Conservation (phyloP, 129 eudicot species). For the Ambrosia artemisiifolia region DNA sequence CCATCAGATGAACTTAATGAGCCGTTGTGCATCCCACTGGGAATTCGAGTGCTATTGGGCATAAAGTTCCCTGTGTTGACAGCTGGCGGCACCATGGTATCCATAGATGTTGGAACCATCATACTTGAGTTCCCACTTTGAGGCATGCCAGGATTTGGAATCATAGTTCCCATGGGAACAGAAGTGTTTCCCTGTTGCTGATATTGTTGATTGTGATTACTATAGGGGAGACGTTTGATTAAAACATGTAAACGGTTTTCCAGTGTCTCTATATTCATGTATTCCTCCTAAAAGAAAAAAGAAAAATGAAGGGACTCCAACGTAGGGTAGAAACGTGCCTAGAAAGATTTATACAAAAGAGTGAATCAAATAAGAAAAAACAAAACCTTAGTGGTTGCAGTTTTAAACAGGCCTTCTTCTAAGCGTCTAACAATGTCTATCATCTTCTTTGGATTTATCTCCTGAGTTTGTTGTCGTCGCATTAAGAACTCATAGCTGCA, state of each 20-base stretch:
- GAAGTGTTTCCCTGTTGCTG: conserved; percentile 58
- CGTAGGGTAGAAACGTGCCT: neutral
- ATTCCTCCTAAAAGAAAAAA: conserved; percentile 59
- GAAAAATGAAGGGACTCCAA: neutral
- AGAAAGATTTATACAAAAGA: neutral
- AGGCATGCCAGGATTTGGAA: conserved; percentile 90
- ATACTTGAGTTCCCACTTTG: conserved; percentile 63
- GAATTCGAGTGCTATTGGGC: conserved; percentile 36
- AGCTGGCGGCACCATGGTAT: conserved; percentile 38
- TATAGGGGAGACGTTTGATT: conserved; percentile 39
- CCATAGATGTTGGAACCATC: conserved; percentile 47
- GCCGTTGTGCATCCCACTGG: conserved; percentile 42
- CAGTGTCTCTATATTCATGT: conserved; percentile 62
- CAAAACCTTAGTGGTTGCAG: conserved; percentile 60
- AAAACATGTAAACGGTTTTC: conserved; percentile 59
- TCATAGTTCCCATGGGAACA: conserved; percentile 68
- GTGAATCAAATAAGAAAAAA: neutral
- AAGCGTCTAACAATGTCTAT: conserved; percentile 58
- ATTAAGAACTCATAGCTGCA: conserved; percentile 60
- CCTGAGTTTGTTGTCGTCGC: conserved; percentile 48
- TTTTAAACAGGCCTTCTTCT: conserved; percentile 71
- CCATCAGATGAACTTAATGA: conserved; percentile 55
- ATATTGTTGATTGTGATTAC: conserved; percentile 47
- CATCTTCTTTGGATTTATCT: conserved; percentile 39
- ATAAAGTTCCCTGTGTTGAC: conserved; percentile 52